A percentile compares a stretch with the other conserved stretches of the same genome.
Evolutionary conservation across 371 early-diverging fungal genomes (phyloP).

Genomic region (Mucor irregularis): DNA sequence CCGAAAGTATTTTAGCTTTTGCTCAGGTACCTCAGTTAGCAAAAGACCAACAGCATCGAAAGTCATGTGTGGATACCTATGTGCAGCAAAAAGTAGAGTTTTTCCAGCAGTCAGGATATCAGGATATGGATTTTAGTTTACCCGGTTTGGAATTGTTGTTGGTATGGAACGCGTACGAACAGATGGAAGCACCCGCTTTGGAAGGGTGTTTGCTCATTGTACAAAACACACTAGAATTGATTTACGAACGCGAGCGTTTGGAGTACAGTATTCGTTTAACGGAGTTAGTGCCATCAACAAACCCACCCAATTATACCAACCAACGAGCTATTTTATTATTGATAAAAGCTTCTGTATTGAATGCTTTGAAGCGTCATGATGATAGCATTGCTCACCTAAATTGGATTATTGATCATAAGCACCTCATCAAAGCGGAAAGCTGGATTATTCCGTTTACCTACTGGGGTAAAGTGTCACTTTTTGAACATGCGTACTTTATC

Average conservation of each 20-base stretch:
- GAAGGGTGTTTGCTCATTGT: slow-evolving; percentile 41
- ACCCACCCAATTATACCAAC: slow-evolving; percentile 51
- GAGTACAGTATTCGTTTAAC: slow-evolving; percentile 44
- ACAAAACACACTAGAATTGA: slow-evolving; percentile 41
- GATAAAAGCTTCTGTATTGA: slow-evolving; percentile 45
- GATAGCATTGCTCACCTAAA: slow-evolving; percentile 51
- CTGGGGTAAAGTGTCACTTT: too few relatives aligned
- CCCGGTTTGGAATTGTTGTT: slow-evolving; percentile 61
- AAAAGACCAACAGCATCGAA: slow-evolving; percentile 47
- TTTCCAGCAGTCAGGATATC: slow-evolving; percentile 56
- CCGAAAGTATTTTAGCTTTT: slow-evolving; percentile 52
- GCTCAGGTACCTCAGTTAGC: slow-evolving; percentile 44
- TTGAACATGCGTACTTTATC: too few relatives aligned
- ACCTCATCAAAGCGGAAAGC: slow-evolving; percentile 48
- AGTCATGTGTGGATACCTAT: slow-evolving; percentile 58
- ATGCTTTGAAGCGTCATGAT: slow-evolving; percentile 38
- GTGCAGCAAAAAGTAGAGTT: slow-evolving; percentile 54
- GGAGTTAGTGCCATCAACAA: slow-evolving; percentile 42
- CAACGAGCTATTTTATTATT: slow-evolving; percentile 44
- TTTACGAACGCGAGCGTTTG: slow-evolving; percentile 49
- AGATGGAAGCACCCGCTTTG: slow-evolving; percentile 50
- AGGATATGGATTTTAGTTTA: slow-evolving; percentile 56
- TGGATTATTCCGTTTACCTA: slow-evolving; percentile 67
- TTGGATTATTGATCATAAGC: slow-evolving; percentile 62
- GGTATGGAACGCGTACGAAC: slow-evolving; percentile 59